phyloP scores from a whole-genome alignment of 305 asterid species.

The Fraxinus latifolia region DNA sequence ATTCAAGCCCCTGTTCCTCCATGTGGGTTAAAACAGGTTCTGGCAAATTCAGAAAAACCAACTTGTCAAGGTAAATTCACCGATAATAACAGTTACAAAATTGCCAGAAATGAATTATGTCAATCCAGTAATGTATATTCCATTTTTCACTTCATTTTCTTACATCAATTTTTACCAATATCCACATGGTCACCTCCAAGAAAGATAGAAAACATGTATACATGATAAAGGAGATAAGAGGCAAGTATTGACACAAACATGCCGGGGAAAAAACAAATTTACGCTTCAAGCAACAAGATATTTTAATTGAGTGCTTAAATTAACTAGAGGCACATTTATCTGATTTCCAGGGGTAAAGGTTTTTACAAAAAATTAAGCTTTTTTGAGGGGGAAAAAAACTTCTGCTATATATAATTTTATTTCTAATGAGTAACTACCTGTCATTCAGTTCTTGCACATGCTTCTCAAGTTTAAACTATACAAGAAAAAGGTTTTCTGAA shows the following conservation, averaged over 20 bases:
- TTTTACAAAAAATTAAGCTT: neutral
- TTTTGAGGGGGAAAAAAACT: neutral
- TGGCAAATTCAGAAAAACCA: conserved; percentile 25
- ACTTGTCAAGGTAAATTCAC: conserved; percentile 10
- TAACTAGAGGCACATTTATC: neutral
- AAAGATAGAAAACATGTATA: neutral
- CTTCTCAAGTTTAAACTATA: neutral
- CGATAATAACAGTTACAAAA: neutral
- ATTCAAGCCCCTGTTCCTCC: conserved; percentile 97
- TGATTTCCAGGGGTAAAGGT: neutral
- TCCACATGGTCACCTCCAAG: neutral
- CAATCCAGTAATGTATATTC: neutral
- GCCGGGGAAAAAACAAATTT: neutral
- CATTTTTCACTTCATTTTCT: neutral
- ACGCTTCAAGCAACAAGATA: neutral
- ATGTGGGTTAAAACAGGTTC: conserved; percentile 87
- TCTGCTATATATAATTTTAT: neutral
- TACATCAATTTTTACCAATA: neutral
- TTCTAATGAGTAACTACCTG: neutral
- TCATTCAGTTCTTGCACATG: neutral
- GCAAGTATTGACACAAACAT: neutral
- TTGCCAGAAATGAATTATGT: conserved; percentile 8
- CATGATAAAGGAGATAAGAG: neutral
- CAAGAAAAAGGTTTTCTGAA: neutral
- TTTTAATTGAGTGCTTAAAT: neutral